A percentile compares a stretch with the other conserved stretches of the same genome.
phyloP scores from a whole-genome alignment of 305 asterid species.

The Fraxinus latifolia region DNA sequence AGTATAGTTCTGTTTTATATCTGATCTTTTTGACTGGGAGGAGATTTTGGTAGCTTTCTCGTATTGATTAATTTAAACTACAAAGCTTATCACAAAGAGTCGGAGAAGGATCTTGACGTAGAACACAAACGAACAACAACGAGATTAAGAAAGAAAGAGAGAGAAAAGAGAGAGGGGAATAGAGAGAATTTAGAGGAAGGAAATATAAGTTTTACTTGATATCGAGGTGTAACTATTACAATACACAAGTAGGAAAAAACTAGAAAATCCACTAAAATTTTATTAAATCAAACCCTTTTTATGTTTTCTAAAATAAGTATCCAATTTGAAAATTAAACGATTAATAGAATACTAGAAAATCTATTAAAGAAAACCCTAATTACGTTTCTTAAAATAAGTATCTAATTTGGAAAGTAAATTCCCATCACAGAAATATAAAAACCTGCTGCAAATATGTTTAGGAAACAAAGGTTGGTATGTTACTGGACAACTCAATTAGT shows the following conservation, averaged over 20 bases:
- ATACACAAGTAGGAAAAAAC: not conserved
- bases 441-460: not conserved
- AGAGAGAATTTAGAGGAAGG: not conserved
- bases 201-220: not conserved
- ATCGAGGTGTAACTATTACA: not conserved
- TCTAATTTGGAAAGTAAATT: not conserved
- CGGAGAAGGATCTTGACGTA: not conserved
- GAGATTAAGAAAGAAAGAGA: not conserved
- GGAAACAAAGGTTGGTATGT: not conserved
- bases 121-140: not conserved
- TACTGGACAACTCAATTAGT: too few species aligned
- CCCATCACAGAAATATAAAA: too few species aligned
- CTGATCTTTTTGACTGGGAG: not conserved
- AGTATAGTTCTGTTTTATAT: not conserved
- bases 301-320: not conserved
- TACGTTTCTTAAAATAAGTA: not conserved
- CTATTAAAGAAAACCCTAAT: not conserved
- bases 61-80: not conserved
- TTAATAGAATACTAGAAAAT: not conserved
- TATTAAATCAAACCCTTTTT: not conserved
- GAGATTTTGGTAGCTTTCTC: not conserved
- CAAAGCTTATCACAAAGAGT: constrained; percentile 18
- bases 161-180: not conserved
- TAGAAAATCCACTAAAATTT: too few species aligned
- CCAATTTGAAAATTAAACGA: not conserved